phyloP scores from a whole-genome alignment of 441 rosid genomes.

The Dalechampia spathulata region DNA sequence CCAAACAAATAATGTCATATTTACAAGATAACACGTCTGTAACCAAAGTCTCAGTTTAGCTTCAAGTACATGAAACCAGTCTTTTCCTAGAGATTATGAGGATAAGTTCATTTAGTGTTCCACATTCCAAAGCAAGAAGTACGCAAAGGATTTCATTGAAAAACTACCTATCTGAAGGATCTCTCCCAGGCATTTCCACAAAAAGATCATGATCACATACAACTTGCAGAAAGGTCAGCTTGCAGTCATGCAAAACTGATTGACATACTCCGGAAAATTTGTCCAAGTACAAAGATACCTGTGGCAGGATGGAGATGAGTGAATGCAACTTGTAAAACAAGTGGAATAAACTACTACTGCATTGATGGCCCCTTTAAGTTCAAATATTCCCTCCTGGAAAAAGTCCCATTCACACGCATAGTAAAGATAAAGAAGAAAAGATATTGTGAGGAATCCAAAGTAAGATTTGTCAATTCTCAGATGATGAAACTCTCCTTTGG shows the following conservation, averaged over 20 bases:
- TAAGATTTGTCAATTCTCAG: background rate
- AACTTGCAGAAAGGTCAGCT: constrained; percentile 94
- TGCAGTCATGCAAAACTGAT: constrained; percentile 93
- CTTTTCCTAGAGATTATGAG: background rate
- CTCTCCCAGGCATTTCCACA: constrained; percentile 99
- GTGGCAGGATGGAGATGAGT: constrained; percentile 17
- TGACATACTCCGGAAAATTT: constrained; percentile 99
- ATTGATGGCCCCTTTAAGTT: background rate
- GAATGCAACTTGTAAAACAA: background rate
- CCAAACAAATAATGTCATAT: background rate
- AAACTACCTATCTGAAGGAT: constrained; percentile 94
- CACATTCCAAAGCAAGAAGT: background rate
- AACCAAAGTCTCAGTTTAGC: too few species aligned
- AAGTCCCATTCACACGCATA: too few species aligned
- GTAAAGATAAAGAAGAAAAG: too few species aligned
- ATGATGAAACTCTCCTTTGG: background rate
- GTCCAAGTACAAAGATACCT: constrained; percentile 97
- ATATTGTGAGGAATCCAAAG: background rate
- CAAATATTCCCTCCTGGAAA: background rate
- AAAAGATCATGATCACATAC: constrained; percentile 97
- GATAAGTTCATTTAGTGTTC: background rate
- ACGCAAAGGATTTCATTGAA: constrained; percentile 10
- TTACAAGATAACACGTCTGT: too few species aligned
- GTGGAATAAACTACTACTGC: background rate
- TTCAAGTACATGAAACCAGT: background rate